These are phyloP conservation scores for Mrakia blollopis DNA, from an alignment of 768 basidiomycete species.

Conservation along the genomic window DNA sequence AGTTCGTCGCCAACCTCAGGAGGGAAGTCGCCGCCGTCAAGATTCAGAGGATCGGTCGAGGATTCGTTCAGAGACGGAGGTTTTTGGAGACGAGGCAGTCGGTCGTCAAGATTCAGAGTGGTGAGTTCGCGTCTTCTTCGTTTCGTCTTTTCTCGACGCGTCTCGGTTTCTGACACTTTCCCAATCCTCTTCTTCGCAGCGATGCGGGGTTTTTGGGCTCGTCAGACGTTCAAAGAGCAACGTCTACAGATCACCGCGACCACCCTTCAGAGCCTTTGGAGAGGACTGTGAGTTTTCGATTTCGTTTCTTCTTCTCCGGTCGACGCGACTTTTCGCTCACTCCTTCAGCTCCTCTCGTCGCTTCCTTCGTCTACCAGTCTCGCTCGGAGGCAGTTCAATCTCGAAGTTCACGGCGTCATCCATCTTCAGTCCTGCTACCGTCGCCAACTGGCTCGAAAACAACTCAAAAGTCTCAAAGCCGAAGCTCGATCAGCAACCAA, in stretches of 20 bases:
- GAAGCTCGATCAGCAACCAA: conserved; percentile 96
- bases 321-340: conserved; percentile 52
- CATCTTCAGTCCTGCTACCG: conserved; percentile 89
- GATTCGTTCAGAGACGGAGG: conserved; percentile 65
- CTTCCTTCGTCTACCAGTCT: conserved; percentile 33
- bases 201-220: conserved; percentile 42
- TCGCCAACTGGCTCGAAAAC: conserved; percentile 75
- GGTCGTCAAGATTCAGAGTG: conserved; percentile 71
- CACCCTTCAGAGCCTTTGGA: conserved; percentile 71
- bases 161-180: neutral
- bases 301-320: conserved; percentile 39
- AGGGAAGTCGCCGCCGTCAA: conserved; percentile 68
- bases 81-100: conserved; percentile 62
- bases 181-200: conserved; percentile 31
- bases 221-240: conserved; percentile 56
- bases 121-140: conserved; percentile 53
- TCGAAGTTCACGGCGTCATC: conserved; percentile 59
- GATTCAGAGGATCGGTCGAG: conserved; percentile 67
- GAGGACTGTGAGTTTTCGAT: conserved; percentile 68
- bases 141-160: conserved; percentile 21
- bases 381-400: conserved; percentile 36
- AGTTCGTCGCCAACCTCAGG: conserved; percentile 64
- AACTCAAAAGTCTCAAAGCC: conserved; percentile 73
- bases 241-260: conserved; percentile 61
- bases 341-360: neutral